A percentile compares a stretch with the other conserved stretches of the same genome.
phyloP scores from a whole-genome alignment of 2,329 filamentous ascomycete species.

The Boeremia exigua region DNA sequence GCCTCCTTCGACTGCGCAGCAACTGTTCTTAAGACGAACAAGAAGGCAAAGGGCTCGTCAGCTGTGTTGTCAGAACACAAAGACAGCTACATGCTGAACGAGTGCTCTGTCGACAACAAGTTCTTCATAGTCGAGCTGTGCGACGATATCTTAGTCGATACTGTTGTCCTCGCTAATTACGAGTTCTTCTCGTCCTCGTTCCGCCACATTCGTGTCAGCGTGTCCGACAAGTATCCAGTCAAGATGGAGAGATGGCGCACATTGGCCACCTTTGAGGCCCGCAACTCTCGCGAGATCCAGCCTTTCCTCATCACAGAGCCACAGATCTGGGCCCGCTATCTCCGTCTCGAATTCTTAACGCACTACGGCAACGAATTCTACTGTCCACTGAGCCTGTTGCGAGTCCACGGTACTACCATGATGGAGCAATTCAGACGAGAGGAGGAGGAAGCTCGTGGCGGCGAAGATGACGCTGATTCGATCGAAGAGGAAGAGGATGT shows the following conservation, averaged over 20 bases:
- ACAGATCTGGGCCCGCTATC: conserved; percentile 92
- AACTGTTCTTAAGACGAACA: conserved; percentile 88
- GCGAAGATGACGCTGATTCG: conserved; percentile 68
- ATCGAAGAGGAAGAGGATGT: conserved; percentile 53
- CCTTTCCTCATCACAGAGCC: conserved; percentile 94
- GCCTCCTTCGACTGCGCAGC: conserved; percentile 97
- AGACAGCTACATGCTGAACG: conserved; percentile 96
- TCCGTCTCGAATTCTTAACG: conserved; percentile 87
- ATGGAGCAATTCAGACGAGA: conserved; percentile 94
- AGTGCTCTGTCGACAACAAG: conserved; percentile 85
- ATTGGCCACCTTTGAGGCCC: conserved; percentile 85
- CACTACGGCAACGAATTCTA: conserved; percentile 98
- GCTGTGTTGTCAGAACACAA: conserved; percentile 95
- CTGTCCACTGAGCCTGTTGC: conserved; percentile 86
- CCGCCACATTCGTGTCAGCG: conserved; percentile 85
- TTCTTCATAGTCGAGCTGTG: conserved; percentile 94
- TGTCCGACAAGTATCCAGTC: conserved; percentile 92
- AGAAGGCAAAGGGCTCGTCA: conserved; percentile 84
- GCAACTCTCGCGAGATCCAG: conserved; percentile 92
- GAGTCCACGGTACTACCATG: conserved; percentile 91
- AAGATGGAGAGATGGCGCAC: conserved; percentile 92
- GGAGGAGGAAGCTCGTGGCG: conserved; percentile 67
- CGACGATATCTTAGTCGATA: conserved; percentile 86
- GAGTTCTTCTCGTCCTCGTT: conserved; percentile 99
- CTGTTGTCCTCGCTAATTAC: conserved; percentile 95